Evolutionary conservation across 2,329 filamentous ascomycete species (phyloP), one percentile per base, ranked within the genome.

Genomic region (Cytospora paraplurivora): DNA sequence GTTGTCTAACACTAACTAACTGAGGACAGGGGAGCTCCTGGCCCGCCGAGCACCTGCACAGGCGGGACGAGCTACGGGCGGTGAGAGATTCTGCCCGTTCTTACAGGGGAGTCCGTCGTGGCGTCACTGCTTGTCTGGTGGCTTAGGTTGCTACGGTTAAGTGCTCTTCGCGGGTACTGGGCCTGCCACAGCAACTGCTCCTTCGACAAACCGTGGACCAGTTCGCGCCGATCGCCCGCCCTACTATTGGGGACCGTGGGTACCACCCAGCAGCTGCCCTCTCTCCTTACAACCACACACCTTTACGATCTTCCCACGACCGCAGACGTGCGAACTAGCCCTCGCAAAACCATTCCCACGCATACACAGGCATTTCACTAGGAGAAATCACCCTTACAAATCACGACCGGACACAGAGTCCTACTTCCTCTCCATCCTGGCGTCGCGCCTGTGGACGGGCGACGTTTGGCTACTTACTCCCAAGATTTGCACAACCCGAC

Each of bases 1-100:
- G 15, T 7, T 7, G 41, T n/a, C 17, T 17, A n/a, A n/a, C 7
- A n/a, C 41, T 44, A 7, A n/a, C n/a, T 47, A 8, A 27, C n/a
- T n/a, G n/a, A 21, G 17, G 44, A 21, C n/a, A 47, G 44, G 27
- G 27, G 44, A 47, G 44, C 44, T 47, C 44, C 11, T 47, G n/a
- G 7, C n/a, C 27, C 19, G 21, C 51, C n/a, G 54, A 37, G 19
- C 32, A 41, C 33, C 6, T 6, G 58, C 57, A 34, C n/a, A 33
- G 44, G 32, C n/a, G 59, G 51, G 59, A 61, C 49, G 49, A 53
- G 59, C 59, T 47, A 38, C 17, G 8, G 59, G 59, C 59, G 51
- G 51, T 61, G 19, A 61, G 19, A 5, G 4, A 19, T 59, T 52
- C 57, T 59, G 57, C 6, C 33, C n/a, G 52, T 35, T 19, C 15